Conservation (phyloP, 1,284 basidiomycete species). For the Mycena citricolor region DNA sequence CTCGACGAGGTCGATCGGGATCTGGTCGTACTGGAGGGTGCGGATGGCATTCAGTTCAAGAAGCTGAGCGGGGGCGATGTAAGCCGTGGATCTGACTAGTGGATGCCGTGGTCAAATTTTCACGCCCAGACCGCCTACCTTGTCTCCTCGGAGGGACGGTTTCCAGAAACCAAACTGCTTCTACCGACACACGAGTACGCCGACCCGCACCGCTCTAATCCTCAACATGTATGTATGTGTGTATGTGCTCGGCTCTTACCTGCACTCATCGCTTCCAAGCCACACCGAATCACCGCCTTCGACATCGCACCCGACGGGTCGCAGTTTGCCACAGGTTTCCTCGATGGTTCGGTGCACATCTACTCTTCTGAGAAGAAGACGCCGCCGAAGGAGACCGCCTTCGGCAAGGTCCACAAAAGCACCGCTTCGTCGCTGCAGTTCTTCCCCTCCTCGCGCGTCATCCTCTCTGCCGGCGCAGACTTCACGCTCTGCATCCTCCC, state of each 20-base stretch:
- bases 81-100: conserved; percentile 22
- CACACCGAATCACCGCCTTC: conserved; percentile 61
- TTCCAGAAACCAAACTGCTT: conserved; percentile 45
- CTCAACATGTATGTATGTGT: conserved; percentile 35
- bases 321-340: conserved; percentile 59
- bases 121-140: conserved; percentile 26
- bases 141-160: conserved; percentile 36
- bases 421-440: conserved; percentile 55
- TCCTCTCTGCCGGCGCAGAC: conserved; percentile 65
- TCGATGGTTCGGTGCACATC: conserved; percentile 55
- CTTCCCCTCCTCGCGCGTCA: conserved; percentile 63
- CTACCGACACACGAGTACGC: conserved; percentile 45
- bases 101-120: conserved; percentile 12
- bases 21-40: conserved; percentile 40
- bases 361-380: conserved; percentile 37
- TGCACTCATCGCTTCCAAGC: conserved; percentile 31
- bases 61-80: conserved; percentile 31
- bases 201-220: conserved; percentile 43
- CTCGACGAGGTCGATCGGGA: conserved; percentile 56
- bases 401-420: conserved; percentile 51
- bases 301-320: conserved; percentile 57
- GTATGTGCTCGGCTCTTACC: conserved; percentile 7
- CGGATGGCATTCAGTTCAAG: conserved; percentile 42
- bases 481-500: conserved; percentile 62
- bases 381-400: conserved; percentile 32